Conservation (phyloP, 176 grass and related monocot genomes). For the Guadua angustifolia region DNA sequence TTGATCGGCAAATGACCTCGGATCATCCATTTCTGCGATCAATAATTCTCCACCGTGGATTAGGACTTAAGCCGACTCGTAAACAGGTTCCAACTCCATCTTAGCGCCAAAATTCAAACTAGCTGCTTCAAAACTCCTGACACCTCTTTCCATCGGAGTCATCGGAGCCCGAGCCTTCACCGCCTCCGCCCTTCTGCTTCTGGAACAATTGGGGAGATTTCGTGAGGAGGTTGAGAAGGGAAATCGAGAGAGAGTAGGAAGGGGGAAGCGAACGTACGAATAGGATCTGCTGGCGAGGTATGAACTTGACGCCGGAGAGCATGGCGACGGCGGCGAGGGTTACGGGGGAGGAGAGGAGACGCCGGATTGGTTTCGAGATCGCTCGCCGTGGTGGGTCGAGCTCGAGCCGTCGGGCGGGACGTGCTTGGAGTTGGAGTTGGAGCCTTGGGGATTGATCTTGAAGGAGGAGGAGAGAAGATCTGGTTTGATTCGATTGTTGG, state of each 20-base stretch:
- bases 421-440: no score
- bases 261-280: constrained; percentile 22
- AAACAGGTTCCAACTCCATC: no score
- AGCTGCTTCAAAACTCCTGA: no score
- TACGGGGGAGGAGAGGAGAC: neutral
- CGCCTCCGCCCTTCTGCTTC: constrained; percentile 40
- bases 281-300: constrained; percentile 52
- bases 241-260: neutral
- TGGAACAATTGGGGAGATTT: neutral
- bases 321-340: constrained; percentile 28
- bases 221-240: neutral
- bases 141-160: constrained; percentile 35
- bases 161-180: constrained; percentile 54
- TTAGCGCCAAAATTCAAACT: no score
- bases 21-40: no score
- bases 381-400: neutral
- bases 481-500: no score
- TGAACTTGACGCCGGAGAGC: constrained; percentile 60
- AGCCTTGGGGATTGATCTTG: no score
- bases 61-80: no score
- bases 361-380: neutral
- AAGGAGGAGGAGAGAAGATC: no score
- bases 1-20: no score
- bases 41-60: no score
- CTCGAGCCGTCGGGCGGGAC: neutral